Percentiles rank a stretch among this genome's conserved stretches.
phyloP scores from a whole-genome alignment of 345 rosid genomes.

The Pugionium cornutum region DNA sequence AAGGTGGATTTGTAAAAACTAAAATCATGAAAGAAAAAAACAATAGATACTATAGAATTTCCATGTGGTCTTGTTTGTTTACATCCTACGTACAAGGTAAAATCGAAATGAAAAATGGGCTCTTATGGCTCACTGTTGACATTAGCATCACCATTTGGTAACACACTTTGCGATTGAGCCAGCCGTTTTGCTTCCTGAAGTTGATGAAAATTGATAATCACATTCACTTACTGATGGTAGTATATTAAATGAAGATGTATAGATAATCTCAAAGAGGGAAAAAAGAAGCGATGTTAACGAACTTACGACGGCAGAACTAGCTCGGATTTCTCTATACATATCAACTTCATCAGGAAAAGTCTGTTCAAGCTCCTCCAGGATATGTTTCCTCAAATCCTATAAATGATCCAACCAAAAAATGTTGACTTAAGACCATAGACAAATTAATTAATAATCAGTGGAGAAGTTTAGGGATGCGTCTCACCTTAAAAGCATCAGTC shows the following conservation, averaged over 20 bases:
- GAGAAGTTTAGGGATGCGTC: neutral
- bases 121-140: constrained; percentile 63
- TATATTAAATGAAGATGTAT: neutral
- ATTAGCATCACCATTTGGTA: constrained; percentile 89
- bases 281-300: neutral
- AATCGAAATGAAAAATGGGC: neutral
- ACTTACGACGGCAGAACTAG: constrained; percentile 89
- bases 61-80: neutral
- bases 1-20: too few relatives aligned
- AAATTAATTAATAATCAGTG: neutral
- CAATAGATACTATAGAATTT: constrained; percentile 8
- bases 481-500: constrained; percentile 83
- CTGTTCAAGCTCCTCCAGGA: constrained; percentile 84
- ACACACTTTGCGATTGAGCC: constrained; percentile 68
- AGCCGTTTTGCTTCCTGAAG: constrained; percentile 78
- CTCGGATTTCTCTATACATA: constrained; percentile 80
- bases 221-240: neutral
- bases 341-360: constrained; percentile 92
- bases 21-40: neutral
- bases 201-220: neutral
- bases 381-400: constrained; percentile 76
- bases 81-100: constrained; percentile 16
- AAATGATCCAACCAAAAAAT: neutral
- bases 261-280: neutral
- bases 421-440: neutral